A percentile compares a stretch with the other conserved stretches of the same genome.
Evolutionary conservation across 371 early-diverging fungal genomes (phyloP).

Genomic region (Mortierella sp.): DNA sequence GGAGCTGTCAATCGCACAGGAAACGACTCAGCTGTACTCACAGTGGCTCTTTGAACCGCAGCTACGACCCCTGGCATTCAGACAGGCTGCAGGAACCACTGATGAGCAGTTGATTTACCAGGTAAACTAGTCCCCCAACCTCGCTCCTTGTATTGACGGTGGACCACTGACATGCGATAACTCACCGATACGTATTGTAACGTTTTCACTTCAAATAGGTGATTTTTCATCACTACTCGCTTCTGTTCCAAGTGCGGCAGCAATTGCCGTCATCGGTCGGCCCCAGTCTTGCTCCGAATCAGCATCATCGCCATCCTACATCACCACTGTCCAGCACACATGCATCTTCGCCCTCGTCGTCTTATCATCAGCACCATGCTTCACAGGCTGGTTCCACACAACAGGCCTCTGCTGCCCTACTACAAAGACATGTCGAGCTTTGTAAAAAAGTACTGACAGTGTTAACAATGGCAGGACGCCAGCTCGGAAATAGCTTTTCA

Average conservation of each 20-base stretch:
- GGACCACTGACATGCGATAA: too few species aligned
- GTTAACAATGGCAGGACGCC: conserved; percentile 71
- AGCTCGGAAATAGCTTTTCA: conserved; percentile 64
- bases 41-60: conserved; percentile 82
- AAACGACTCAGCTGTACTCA: conserved; percentile 73
- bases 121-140: too few species aligned
- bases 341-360: conserved; percentile 12
- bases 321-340: conserved; percentile 18
- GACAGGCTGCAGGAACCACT: conserved; percentile 44
- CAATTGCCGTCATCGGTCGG: conserved; percentile 12
- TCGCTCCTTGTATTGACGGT: too few species aligned
- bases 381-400: conserved; percentile 9
- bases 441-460: conserved; percentile 80
- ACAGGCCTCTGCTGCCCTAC: conserved; percentile 57
- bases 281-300: conserved; percentile 26
- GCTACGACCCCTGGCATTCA: conserved; percentile 69
- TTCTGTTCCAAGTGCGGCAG: conserved; percentile 75
- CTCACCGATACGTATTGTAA: too few species aligned
- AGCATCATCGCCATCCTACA: conserved; percentile 34
- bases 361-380: conserved; percentile 10
- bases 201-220: conserved; percentile 58
- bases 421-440: conserved; percentile 74
- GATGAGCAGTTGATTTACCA: conserved; percentile 68
- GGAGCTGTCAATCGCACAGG: conserved; percentile 73
- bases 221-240: conserved; percentile 80